phyloP scores from a whole-genome alignment of 2,329 filamentous ascomycete species.

The Zymoseptoria pseudotritici region DNA sequence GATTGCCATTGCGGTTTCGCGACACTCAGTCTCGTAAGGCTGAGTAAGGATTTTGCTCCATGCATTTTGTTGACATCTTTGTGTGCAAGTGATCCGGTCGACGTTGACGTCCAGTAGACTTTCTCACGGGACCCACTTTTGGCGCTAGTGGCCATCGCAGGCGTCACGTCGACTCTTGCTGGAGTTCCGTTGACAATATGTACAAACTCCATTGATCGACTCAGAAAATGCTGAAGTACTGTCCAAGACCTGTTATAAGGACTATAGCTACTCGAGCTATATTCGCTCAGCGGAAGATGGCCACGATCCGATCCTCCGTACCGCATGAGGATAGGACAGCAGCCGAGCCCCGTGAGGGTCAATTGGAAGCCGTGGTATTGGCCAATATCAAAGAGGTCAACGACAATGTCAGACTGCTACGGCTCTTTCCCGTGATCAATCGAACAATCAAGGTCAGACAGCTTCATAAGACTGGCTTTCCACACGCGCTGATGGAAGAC shows the following conservation, averaged over 20 bases:
- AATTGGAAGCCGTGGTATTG: slow-evolving; percentile 57
- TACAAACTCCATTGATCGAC: background rate
- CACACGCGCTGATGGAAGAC: background rate
- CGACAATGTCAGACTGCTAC: slow-evolving; percentile 59
- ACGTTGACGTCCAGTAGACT: background rate
- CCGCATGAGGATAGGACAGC: slow-evolving; percentile 66
- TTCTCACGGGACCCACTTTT: background rate
- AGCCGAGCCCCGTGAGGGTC: slow-evolving; percentile 60
- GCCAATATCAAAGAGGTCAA: slow-evolving; percentile 58
- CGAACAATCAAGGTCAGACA: slow-evolving; percentile 25
- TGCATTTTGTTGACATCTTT: background rate
- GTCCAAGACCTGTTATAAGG: background rate
- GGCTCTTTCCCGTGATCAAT: slow-evolving; percentile 49
- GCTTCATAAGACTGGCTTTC: slow-evolving; percentile 8
- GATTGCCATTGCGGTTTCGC: too few relatives aligned
- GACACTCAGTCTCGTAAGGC: too few relatives aligned
- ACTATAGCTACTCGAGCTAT: background rate
- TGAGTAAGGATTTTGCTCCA: background rate
- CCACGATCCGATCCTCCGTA: slow-evolving; percentile 24
- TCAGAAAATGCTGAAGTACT: background rate
- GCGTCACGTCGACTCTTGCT: background rate
- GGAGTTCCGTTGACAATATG: background rate
- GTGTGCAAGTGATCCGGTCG: background rate
- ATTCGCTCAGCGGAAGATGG: slow-evolving; percentile 20
- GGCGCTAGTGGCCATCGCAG: background rate